Conservation (phyloP, 73 alveolate species). For the Stentor coeruleus region DNA sequence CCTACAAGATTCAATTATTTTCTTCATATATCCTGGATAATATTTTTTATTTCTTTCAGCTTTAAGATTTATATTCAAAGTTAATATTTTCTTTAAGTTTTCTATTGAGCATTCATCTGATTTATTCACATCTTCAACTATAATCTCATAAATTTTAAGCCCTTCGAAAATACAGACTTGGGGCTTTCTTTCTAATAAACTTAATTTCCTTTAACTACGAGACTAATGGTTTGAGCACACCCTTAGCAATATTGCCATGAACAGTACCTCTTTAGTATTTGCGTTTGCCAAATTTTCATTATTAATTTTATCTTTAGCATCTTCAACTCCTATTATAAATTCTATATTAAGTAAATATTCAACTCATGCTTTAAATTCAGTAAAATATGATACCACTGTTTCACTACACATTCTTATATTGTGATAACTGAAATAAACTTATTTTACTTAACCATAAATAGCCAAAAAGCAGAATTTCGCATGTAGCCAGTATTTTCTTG, state of each 20-base stretch:
- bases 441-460: too few relatives aligned
- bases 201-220: too few relatives aligned
- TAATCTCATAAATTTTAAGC: neutral
- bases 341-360: neutral
- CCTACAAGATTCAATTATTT: too few relatives aligned
- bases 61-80: neutral
- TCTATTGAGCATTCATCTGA: neutral
- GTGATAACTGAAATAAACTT: too few relatives aligned
- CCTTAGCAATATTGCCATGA: too few relatives aligned
- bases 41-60: neutral
- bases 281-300: too few relatives aligned
- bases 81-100: neutral
- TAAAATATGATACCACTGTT: too few relatives aligned
- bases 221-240: too few relatives aligned
- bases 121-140: neutral
- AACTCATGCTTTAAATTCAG: too few relatives aligned
- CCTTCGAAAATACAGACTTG: neutral
- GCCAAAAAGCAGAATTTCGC: too few relatives aligned
- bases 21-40: neutral
- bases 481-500: too few relatives aligned
- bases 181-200: neutral
- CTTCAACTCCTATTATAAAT: neutral
- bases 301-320: neutral
- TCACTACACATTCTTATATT: too few relatives aligned
- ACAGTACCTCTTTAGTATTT: neutral